Conservation (phyloP, 352 stramenopile genomes). For the Plasmopara viticola region DNA sequence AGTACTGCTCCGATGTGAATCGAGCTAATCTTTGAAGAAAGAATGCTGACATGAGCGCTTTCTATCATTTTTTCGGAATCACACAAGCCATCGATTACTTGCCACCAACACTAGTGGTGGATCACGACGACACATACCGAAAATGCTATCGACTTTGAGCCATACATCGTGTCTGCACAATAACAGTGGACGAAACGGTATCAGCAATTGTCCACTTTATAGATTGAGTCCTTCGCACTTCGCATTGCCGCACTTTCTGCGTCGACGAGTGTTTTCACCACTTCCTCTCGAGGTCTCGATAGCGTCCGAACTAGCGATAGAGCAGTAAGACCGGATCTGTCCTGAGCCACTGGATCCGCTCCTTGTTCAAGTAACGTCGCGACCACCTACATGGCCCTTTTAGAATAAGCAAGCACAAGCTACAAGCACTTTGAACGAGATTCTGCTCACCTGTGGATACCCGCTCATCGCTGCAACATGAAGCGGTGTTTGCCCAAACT, state of each 20-base stretch:
- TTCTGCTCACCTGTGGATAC: constrained; percentile 35
- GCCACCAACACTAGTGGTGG: too few relatives aligned
- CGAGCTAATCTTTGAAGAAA: constrained; percentile 31
- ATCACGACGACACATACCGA: constrained; percentile 11
- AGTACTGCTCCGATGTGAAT: constrained; percentile 20
- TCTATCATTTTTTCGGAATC: constrained; percentile 13
- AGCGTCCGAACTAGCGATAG: constrained; percentile 63
- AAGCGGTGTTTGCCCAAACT: constrained; percentile 69
- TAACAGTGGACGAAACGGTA: too few relatives aligned
- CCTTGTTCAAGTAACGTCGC: constrained; percentile 44
- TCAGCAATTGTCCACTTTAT: not conserved
- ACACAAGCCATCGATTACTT: not conserved
- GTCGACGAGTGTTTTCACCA: constrained; percentile 49
- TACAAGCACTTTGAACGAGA: not conserved
- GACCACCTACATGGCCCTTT: constrained; percentile 27
- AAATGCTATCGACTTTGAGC: constrained; percentile 16
- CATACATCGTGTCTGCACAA: constrained; percentile 10
- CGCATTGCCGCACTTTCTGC: constrained; percentile 33
- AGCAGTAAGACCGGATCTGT: constrained; percentile 58
- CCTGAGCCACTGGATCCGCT: constrained; percentile 36
- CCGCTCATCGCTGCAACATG: constrained; percentile 69
- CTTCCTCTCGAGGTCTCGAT: constrained; percentile 51
- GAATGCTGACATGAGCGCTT: constrained; percentile 40
- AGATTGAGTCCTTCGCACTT: constrained; percentile 11
- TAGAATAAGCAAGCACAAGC: constrained; percentile 1